Conservation (phyloP, 495 filamentous ascomycete species). For the Bryoglossum gracile region DNA sequence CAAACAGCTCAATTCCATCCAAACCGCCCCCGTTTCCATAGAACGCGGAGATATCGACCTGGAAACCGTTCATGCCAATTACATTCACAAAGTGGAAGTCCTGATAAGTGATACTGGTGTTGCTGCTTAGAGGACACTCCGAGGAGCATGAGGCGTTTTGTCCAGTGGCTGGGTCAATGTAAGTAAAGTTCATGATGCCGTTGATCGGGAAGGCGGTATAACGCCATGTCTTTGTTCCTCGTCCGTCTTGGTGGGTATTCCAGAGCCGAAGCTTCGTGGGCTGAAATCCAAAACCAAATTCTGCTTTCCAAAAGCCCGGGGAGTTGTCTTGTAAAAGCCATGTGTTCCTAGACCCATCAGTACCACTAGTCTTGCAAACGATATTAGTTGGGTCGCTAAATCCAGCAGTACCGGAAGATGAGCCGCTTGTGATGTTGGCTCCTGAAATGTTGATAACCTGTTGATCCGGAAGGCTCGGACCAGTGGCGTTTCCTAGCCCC, state of each 20-base stretch:
- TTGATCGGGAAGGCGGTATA: slow-evolving; percentile 74
- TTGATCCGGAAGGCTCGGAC: slow-evolving; percentile 45
- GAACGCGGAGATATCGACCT: slow-evolving; percentile 75
- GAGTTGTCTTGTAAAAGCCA: slow-evolving; percentile 80
- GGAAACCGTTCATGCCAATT: slow-evolving; percentile 83
- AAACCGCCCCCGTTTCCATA: slow-evolving; percentile 85
- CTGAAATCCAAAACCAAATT: slow-evolving; percentile 71
- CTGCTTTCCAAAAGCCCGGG: slow-evolving; percentile 77
- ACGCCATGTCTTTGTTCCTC: slow-evolving; percentile 80
- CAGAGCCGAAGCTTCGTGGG: slow-evolving; percentile 83
- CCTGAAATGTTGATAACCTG: slow-evolving; percentile 81
- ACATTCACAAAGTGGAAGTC: slow-evolving; percentile 87
- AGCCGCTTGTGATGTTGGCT: slow-evolving; percentile 61
- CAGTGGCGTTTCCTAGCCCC: slow-evolving; percentile 74
- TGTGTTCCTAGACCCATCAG: slow-evolving; percentile 60
- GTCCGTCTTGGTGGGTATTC: slow-evolving; percentile 80
- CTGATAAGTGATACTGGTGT: slow-evolving; percentile 57
- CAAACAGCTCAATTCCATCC: slow-evolving; percentile 83
- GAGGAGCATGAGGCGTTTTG: slow-evolving; percentile 63
- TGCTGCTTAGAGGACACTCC: slow-evolving; percentile 69
- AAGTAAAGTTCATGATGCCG: slow-evolving; percentile 96
- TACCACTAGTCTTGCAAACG: slow-evolving; percentile 64
- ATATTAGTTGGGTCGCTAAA: slow-evolving; percentile 78
- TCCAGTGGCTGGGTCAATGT: slow-evolving; percentile 63
- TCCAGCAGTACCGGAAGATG: slow-evolving; percentile 50